Conservation (phyloP, 495 filamentous ascomycete species). For the Penicillium egyptiacum region DNA sequence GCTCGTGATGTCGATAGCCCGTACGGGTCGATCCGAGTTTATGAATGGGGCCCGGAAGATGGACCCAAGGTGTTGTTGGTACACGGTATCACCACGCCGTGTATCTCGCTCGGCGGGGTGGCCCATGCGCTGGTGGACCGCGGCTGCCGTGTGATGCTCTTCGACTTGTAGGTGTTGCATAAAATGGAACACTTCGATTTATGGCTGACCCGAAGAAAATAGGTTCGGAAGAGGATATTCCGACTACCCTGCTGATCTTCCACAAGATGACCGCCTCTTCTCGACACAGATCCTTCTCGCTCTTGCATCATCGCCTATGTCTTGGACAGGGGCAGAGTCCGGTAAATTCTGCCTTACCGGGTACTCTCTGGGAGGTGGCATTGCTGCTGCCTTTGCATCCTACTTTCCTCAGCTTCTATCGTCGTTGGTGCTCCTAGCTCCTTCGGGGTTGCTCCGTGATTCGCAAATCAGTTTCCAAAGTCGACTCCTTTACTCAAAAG, state of each 20-base stretch:
- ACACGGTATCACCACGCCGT: constrained; percentile 86
- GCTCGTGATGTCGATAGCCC: constrained; percentile 70
- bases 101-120: constrained; percentile 65
- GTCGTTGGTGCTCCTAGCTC: constrained; percentile 71
- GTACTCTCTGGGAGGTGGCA: constrained; percentile 82
- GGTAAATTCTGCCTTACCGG: constrained; percentile 70
- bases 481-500: constrained; percentile 59
- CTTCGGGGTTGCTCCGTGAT: constrained; percentile 67
- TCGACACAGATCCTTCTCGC: constrained; percentile 70
- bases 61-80: constrained; percentile 78
- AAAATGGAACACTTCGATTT: no score
- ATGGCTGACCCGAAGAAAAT: not conserved
- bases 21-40: constrained; percentile 78
- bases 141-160: constrained; percentile 81
- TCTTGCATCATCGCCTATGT: constrained; percentile 65
- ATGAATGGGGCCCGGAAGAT: constrained; percentile 85
- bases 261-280: constrained; percentile 75
- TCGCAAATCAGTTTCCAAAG: constrained; percentile 60
- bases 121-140: constrained; percentile 67
- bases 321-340: constrained; percentile 59
- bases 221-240: constrained; percentile 81
- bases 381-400: constrained; percentile 70
- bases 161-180: constrained; percentile 52
- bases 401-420: constrained; percentile 67
- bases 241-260: constrained; percentile 62